These are phyloP conservation scores for Fraxinus latifolia DNA, from an alignment of 305 asterid genomes.

Conservation along the genomic window DNA sequence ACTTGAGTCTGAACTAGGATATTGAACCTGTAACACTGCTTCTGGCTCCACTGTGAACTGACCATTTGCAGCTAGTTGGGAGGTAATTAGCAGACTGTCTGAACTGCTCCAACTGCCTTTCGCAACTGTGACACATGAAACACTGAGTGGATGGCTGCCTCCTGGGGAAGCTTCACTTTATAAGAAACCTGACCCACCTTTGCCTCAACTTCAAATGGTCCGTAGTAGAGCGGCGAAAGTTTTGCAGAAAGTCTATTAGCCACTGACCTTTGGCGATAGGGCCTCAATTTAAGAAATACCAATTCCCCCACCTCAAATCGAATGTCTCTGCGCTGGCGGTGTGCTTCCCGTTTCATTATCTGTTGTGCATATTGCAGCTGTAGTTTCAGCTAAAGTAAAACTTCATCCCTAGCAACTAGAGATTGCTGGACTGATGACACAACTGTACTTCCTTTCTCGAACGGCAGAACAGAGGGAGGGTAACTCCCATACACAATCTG, in stretches of 20 bases:
- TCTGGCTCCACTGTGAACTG: neutral
- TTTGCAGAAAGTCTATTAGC: neutral
- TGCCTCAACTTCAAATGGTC: neutral
- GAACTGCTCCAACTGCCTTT: neutral
- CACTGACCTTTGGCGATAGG: neutral
- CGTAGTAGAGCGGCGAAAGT: neutral
- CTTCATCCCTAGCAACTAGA: neutral
- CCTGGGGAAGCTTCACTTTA: neutral
- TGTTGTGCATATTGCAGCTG: neutral
- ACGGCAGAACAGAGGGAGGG: neutral
- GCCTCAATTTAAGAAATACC: neutral
- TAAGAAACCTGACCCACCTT: neutral
- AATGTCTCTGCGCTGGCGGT: neutral
- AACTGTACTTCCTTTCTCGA: neutral
- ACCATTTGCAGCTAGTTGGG: neutral
- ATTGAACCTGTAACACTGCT: neutral
- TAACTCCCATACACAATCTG: neutral
- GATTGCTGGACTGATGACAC: neutral
- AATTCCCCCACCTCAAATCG: neutral
- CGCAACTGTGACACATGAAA: neutral
- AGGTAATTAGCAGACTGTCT: neutral
- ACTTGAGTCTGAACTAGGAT: neutral
- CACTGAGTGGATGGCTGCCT: neutral
- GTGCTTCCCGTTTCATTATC: neutral
- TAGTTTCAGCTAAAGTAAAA: neutral